phyloP scores from a whole-genome alignment of 257 asterid genomes.

The Buddleja alternifolia region DNA sequence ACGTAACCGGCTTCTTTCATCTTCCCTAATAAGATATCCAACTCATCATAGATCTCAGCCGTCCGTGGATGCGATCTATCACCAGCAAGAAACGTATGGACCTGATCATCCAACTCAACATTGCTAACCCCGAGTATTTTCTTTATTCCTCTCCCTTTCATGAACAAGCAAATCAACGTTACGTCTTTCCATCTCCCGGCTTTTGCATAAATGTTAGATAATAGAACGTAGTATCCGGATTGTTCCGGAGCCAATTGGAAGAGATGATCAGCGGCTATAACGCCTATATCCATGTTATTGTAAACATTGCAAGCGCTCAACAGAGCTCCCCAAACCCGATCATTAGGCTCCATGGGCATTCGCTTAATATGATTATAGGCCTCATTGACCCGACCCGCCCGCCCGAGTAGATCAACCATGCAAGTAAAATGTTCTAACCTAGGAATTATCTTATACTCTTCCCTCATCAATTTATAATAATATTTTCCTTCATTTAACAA shows the following conservation, averaged over 20 bases:
- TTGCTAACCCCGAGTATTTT: slow-evolving; percentile 86
- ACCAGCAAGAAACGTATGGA: slow-evolving; percentile 88
- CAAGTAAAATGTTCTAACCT: slow-evolving; percentile 81
- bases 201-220: slow-evolving; percentile 85
- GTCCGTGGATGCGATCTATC: slow-evolving; percentile 70
- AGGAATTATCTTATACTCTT: slow-evolving; percentile 62
- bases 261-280: slow-evolving; percentile 80
- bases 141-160: slow-evolving; percentile 73
- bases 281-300: slow-evolving; percentile 71
- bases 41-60: slow-evolving; percentile 62
- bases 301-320: slow-evolving; percentile 77
- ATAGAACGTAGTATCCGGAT: slow-evolving; percentile 78
- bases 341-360: slow-evolving; percentile 70
- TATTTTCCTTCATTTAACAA: slow-evolving; percentile 59
- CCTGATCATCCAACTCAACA: slow-evolving; percentile 56
- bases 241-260: slow-evolving; percentile 72
- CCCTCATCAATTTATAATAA: slow-evolving; percentile 62
- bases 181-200: slow-evolving; percentile 92
- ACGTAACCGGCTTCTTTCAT: slow-evolving; percentile 82
- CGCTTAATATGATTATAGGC: slow-evolving; percentile 63
- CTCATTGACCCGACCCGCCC: slow-evolving; percentile 70
- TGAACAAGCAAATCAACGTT: slow-evolving; percentile 56
- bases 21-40: slow-evolving; percentile 68
- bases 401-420: slow-evolving; percentile 88
- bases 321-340: slow-evolving; percentile 86